Base-by-base conservation (phyloP, 2,329 filamentous ascomycete species). In the Drechslerella coelobrocha region DNA sequence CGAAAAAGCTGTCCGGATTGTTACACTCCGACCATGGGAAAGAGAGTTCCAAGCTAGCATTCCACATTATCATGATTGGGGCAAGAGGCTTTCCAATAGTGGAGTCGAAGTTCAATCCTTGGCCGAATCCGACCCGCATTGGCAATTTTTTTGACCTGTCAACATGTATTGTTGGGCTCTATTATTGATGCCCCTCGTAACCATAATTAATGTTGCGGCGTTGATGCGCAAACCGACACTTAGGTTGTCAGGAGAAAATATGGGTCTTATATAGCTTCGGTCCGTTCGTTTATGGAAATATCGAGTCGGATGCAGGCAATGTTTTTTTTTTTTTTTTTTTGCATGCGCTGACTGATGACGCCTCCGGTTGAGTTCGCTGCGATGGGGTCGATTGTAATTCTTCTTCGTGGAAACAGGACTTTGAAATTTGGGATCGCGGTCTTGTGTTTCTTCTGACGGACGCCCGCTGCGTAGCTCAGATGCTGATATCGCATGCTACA, bases 151-250 rank as follows among this genome's bases (percentile, higher is more conserved):
- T 6, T 12, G 12, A 31, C 29, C 29, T 31, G 29, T 31, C 29
- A 31, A 31, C 29, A 12, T 31, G 4, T 45, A 3, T 10, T 6
- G 19, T 45, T 45, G 41, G 9, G 41, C 41, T 45, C 19, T 45
- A 17, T 45, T 45, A 23, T 45, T 45, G 41, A 45, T 45, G 41
- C 41, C 41, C 41, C 41, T 45, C 41, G 19, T 45, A 45, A 45
- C 2, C 41, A 19, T 14, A 45, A 14, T n/a, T 21, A 21, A 19
- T 19, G 19, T 45, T 45, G 41, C 41, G 41, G 41, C 41, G 41
- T 45, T 45, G 41, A 45, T 45, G 41, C 41, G 41, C 41, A 45
- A 19, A n/a, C 21, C 41, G 41, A 45, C 21, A 17, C 41, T 19
- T 45, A 45, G 41, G 41, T 45, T 45, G 41, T 45, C 41, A 21